Percentiles rank a stretch among this genome's conserved stretches.
These are phyloP conservation scores for Monilinia aucupariae DNA, from an alignment of 2,329 filamentous ascomycete species.

Conservation along the genomic window DNA sequence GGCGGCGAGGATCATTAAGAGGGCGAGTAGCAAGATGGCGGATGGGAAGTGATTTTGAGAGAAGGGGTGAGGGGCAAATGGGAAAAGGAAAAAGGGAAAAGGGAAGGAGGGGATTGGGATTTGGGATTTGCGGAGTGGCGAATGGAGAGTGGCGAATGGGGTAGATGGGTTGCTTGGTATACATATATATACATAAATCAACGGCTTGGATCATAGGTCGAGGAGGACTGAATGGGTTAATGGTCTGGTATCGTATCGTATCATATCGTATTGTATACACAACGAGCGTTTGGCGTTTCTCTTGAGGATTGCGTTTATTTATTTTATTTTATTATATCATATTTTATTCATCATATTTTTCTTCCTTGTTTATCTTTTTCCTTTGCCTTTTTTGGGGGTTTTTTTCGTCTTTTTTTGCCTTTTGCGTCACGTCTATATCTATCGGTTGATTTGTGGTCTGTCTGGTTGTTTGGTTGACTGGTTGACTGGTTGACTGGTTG, in stretches of 20 bases:
- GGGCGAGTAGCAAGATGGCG: conserved; percentile 43
- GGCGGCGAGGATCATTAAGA: conserved; percentile 61
- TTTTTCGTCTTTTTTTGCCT: no score
- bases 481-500: no score
- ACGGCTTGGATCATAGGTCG: neutral
- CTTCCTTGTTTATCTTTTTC: neutral
- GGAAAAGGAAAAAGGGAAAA: neutral
- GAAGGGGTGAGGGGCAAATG: no score
- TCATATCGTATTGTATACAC: neutral
- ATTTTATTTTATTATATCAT: neutral
- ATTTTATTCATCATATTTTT: no score
- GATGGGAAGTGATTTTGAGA: neutral
- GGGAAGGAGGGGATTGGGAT: no score
- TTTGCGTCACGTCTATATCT: no score
- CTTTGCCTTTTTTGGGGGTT: neutral
- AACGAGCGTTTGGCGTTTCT: neutral
- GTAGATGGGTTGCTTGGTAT: neutral
- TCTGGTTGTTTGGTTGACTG: no score
- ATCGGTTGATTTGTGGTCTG: no score
- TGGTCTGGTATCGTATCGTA: neutral
- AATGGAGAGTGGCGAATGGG: no score
- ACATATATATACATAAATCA: neutral
- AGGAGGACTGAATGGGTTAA: neutral
- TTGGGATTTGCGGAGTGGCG: no score
- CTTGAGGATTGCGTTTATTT: neutral